Percentiles rank a stretch among this genome's conserved stretches.
Evolutionary conservation across 2,329 filamentous ascomycete species (phyloP).

Genomic region (Xylariomycetidae sp.): DNA sequence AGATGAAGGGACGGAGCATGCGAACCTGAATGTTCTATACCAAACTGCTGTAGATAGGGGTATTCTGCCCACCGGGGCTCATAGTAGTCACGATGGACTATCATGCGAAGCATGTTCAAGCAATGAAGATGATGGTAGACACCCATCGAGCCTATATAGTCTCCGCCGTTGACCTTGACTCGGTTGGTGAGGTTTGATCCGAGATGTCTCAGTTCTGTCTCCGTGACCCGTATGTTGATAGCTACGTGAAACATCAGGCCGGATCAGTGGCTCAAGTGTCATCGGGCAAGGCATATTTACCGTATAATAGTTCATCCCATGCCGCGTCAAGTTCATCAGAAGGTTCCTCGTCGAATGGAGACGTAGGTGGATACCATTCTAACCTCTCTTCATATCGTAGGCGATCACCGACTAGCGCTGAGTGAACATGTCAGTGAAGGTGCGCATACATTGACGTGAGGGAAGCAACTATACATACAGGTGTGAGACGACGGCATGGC

Average conservation of each 20-base stretch:
- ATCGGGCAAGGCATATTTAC: too few relatives aligned
- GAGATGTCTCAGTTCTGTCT: slow-evolving; percentile 4
- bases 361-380: not conserved
- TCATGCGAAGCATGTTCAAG: slow-evolving; percentile 10
- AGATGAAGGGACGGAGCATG: not conserved
- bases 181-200: slow-evolving; percentile 11
- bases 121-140: slow-evolving; percentile 15
- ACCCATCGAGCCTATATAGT: slow-evolving; percentile 11
- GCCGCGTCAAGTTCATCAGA: not conserved
- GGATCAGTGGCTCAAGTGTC: too few relatives aligned
- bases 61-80: slow-evolving; percentile 3
- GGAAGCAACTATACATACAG: too few relatives aligned
- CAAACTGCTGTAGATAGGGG: slow-evolving; percentile 4
- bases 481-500: too few relatives aligned
- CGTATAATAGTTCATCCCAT: not conserved
- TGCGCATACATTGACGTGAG: too few relatives aligned
- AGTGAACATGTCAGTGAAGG: too few relatives aligned
- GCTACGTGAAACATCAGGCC: too few relatives aligned
- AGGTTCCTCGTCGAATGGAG: not conserved
- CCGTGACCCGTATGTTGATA: slow-evolving; percentile 10
- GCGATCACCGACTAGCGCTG: too few relatives aligned
- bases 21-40: slow-evolving; percentile 10
- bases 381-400: not conserved
- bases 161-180: slow-evolving; percentile 13
- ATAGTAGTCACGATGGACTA: slow-evolving; percentile 14